Percentiles rank a stretch among this genome's conserved stretches.
Evolutionary conservation across 495 filamentous ascomycete species (phyloP).

Genomic region (Penicillium tannophilum): DNA sequence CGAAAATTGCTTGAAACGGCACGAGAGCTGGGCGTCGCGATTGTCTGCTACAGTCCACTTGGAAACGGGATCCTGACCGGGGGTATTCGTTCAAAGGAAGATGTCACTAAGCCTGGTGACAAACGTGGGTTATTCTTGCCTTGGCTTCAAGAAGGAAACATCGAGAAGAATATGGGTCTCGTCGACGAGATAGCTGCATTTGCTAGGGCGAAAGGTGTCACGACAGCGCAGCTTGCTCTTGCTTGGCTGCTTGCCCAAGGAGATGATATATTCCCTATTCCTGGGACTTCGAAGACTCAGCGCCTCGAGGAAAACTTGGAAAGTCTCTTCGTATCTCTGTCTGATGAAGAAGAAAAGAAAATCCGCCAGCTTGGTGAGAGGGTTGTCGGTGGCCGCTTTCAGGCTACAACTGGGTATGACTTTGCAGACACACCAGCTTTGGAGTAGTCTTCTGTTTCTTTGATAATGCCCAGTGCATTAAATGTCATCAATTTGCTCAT

Average conservation of each 20-base stretch:
- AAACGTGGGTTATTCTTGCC: constrained; percentile 38
- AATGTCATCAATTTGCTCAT: background rate
- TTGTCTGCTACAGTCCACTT: constrained; percentile 63
- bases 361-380: constrained; percentile 16
- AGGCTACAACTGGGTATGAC: constrained; percentile 22
- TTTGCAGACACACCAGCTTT: constrained; percentile 29
- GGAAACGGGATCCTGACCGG: constrained; percentile 60
- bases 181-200: constrained; percentile 44
- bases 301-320: constrained; percentile 59
- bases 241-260: constrained; percentile 64
- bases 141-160: constrained; percentile 53
- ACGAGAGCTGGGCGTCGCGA: constrained; percentile 64
- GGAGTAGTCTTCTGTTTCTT: constrained; percentile 2
- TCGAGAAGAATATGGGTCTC: constrained; percentile 51
- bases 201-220: constrained; percentile 50
- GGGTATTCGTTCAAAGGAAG: constrained; percentile 42
- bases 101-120: constrained; percentile 47
- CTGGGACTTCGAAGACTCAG: constrained; percentile 58
- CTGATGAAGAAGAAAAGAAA: constrained; percentile 17
- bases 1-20: constrained; percentile 54
- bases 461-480: background rate
- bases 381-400: constrained; percentile 22
- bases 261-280: constrained; percentile 62
- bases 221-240: constrained; percentile 52
- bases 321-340: constrained; percentile 16